Percentiles rank a stretch among this genome's conserved stretches.
Conservation (phyloP, 164 flowering plant genomes). For the Warburgia ugandensis region DNA sequence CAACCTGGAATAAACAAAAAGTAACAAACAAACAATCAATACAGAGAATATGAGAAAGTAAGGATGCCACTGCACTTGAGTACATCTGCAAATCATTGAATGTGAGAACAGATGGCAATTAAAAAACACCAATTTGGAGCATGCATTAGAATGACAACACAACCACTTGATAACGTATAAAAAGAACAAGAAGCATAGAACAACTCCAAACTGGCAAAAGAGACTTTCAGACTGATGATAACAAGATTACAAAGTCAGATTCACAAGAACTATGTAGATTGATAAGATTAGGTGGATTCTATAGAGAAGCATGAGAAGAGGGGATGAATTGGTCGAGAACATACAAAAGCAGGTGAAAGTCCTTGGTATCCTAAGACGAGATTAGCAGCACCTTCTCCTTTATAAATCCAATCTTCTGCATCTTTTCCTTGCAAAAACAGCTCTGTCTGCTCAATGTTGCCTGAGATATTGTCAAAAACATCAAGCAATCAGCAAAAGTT, state of each 20-base stretch:
- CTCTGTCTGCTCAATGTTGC: too few species aligned
- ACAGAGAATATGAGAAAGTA: background rate
- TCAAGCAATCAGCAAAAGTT: too few species aligned
- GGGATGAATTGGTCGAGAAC: conserved; percentile 3
- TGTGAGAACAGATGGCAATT: conserved; percentile 1
- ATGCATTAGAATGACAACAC: background rate
- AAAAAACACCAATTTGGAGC: background rate
- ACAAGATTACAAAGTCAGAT: too few species aligned
- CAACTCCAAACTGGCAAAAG: too few species aligned
- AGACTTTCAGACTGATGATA: too few species aligned
- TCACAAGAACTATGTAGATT: background rate
- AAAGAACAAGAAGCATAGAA: too few species aligned
- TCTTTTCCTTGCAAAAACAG: conserved; percentile 43
- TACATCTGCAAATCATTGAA: too few species aligned
- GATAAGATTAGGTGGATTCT: background rate
- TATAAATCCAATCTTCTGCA: conserved; percentile 73
- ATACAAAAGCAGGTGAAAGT: conserved; percentile 58
- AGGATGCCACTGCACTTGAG: background rate
- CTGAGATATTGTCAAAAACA: too few species aligned
- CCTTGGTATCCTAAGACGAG: conserved; percentile 73
- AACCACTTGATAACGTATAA: background rate
- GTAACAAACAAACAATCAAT: background rate
- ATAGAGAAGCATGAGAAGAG: background rate
- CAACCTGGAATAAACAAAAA: conserved; percentile 36
- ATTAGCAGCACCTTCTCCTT: conserved; percentile 92